Percentiles rank a stretch among this genome's conserved stretches.
Conservation (phyloP, 495 filamentous ascomycete species). For the Lasiosphaeriaceae sp. region DNA sequence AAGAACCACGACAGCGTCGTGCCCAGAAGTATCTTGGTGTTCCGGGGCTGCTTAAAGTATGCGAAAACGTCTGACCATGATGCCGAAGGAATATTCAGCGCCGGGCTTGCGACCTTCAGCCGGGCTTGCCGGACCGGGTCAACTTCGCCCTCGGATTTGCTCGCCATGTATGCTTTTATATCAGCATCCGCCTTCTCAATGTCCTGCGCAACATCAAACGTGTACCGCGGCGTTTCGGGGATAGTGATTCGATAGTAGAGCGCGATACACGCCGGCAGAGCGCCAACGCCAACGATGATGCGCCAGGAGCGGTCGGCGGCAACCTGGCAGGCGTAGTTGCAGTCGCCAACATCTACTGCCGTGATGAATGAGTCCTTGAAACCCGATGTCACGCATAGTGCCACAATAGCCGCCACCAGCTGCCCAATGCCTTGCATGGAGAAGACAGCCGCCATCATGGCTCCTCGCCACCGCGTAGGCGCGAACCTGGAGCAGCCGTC, state of each 20-base stretch:
- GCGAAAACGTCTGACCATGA: slow-evolving; percentile 59
- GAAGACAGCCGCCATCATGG: slow-evolving; percentile 87
- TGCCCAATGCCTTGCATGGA: slow-evolving; percentile 83
- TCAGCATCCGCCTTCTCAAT: slow-evolving; percentile 66
- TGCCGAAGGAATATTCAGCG: slow-evolving; percentile 58
- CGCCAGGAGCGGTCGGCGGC: slow-evolving; percentile 84
- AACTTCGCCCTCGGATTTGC: slow-evolving; percentile 49
- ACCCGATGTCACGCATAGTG: slow-evolving; percentile 63
- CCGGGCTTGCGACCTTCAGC: slow-evolving; percentile 25
- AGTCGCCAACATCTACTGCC: slow-evolving; percentile 41
- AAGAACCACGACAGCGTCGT: slow-evolving; percentile 83
- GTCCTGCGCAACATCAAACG: slow-evolving; percentile 67
- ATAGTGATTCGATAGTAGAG: slow-evolving; percentile 77
- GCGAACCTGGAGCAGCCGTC: slow-evolving; percentile 53
- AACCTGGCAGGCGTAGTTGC: slow-evolving; percentile 56
- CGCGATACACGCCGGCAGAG: slow-evolving; percentile 69
- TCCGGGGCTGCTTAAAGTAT: slow-evolving; percentile 67
- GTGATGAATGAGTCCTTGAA: slow-evolving; percentile 63
- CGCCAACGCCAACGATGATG: slow-evolving; percentile 73
- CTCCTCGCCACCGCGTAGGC: slow-evolving; percentile 78
- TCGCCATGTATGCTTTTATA: slow-evolving; percentile 59
- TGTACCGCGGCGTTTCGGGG: slow-evolving; percentile 77
- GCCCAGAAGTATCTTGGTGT: slow-evolving; percentile 69
- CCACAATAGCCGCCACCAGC: slow-evolving; percentile 65
- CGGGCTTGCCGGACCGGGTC: slow-evolving; percentile 31